Percentiles rank a stretch among this genome's conserved stretches.
These are phyloP conservation scores for Cladosporium colombiae DNA, from an alignment of 2,329 filamentous ascomycete species.

Conservation along the genomic window DNA sequence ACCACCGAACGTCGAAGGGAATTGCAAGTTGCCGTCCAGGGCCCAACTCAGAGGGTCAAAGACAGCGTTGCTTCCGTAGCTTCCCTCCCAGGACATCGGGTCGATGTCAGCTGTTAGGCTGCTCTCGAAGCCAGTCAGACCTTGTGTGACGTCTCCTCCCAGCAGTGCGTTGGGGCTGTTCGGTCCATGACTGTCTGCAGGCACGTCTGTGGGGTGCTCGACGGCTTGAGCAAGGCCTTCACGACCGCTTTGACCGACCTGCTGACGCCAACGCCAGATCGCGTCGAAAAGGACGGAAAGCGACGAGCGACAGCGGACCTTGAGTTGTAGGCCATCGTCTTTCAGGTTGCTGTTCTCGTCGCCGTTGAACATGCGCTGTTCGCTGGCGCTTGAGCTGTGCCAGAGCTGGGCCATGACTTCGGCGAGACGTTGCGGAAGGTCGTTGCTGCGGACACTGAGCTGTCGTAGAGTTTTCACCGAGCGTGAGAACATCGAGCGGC, in stretches of 20 bases:
- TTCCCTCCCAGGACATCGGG: constrained; percentile 36
- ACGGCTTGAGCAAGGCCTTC: constrained; percentile 61
- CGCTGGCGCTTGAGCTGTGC: constrained; percentile 55
- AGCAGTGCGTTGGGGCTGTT: constrained; percentile 31
- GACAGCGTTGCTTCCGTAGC: constrained; percentile 66
- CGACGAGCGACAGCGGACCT: constrained; percentile 80
- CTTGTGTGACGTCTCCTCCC: constrained; percentile 18
- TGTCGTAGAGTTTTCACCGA: constrained; percentile 70
- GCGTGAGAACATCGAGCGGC: constrained; percentile 68
- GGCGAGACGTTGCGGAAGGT: constrained; percentile 75
- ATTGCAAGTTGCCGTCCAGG: constrained; percentile 79
- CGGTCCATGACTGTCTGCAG: constrained; percentile 28
- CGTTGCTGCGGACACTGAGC: constrained; percentile 75
- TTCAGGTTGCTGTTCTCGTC: constrained; percentile 38
- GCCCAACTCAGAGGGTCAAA: constrained; percentile 95
- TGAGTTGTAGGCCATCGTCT: constrained; percentile 74
- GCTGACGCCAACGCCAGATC: constrained; percentile 82
- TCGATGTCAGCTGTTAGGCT: constrained; percentile 30
- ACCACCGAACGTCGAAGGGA: constrained; percentile 50
- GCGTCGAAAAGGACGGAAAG: constrained; percentile 85
- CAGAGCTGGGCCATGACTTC: constrained; percentile 88
- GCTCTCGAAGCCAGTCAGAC: constrained; percentile 24
- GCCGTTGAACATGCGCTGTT: constrained; percentile 35
- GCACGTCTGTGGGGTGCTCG: constrained; percentile 70
- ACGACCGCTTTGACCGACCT: constrained; percentile 56